Base-by-base conservation (phyloP, 768 basidiomycete genomes). In the Lentinula guzmanii region DNA sequence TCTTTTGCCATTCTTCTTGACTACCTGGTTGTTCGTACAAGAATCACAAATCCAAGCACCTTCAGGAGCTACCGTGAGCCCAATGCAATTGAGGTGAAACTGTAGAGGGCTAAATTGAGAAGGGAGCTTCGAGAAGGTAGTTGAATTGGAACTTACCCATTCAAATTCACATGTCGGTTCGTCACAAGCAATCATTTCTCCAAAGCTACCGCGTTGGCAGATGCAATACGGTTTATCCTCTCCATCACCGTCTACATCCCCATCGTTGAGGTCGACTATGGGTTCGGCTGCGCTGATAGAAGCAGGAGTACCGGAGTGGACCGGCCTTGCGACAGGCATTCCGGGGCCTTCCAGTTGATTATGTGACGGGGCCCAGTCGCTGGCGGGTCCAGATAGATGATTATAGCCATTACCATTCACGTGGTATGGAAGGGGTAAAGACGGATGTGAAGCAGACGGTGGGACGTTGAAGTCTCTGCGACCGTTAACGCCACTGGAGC, bases 121-220 rank as follows among this genome's bases (percentile, higher is more conserved):
- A 33, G 64, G 62, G 57, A 55, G n/a, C 16, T 34, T 28, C 55
- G 13, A 53, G 52, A 43, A 28, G 28, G 51, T 58, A 58, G 50
- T 42, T 65, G 58, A 39, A 58, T 52, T 56, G 58, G 58, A 87
- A 87, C 91, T 70, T 66, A 95, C 94, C 94, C 94, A 97, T 88
- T 95, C 93, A 61, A 80, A 79, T 66, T 87, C 85, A 75, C 94
- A 96, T 50, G 80, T 78, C 16, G 78, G 76, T 67, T 87, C 91
- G 71, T 97, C 94, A 71, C 94, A 97, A 24, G 87, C 94, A 67
- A 97, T 91, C 94, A 97, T 96, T 76, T 95, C 90, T 41, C 95
- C 95, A 67, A 89, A 95, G 68, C 91, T 93, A 62, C 86, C 81
- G 16, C 89, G 78, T 65, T 91, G 80, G 72, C 95, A 98, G 77